Percentiles rank a stretch among this genome's conserved stretches.
These are phyloP conservation scores for Phytophthora ramorum DNA, from an alignment of 352 stramenopile genomes.

Conservation along the genomic window DNA sequence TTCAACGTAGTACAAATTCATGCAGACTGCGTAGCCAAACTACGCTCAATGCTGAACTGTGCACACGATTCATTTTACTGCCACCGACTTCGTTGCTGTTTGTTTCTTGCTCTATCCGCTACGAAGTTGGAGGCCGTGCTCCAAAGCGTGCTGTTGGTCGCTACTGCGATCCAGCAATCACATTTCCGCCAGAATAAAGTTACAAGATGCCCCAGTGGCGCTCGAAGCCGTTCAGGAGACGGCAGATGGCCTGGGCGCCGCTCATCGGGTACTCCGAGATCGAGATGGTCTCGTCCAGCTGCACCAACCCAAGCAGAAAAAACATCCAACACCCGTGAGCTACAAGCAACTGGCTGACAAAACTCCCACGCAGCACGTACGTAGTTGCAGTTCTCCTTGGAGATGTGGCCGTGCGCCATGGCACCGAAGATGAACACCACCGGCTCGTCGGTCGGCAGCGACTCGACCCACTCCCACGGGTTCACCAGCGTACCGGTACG, in stretches of 20 bases:
- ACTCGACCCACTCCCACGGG: conserved; percentile 94
- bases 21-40: no score
- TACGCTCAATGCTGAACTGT: conserved; percentile 9
- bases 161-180: not conserved
- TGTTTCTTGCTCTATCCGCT: conserved; percentile 13
- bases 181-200: conserved; percentile 35
- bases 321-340: conserved; percentile 14
- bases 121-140: not conserved
- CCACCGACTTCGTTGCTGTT: conserved; percentile 5
- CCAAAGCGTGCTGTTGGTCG: conserved; percentile 15
- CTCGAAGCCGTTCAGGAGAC: conserved; percentile 98
- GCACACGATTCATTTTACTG: conserved; percentile 19
- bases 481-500: conserved; percentile 95
- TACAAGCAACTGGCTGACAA: not conserved
- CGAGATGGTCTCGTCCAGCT: conserved; percentile 97
- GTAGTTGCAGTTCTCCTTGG: conserved; percentile 97
- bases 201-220: conserved; percentile 99
- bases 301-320: conserved; percentile 8
- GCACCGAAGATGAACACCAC: conserved; percentile 98
- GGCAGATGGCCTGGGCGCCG: conserved; percentile 96
- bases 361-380: conserved; percentile 49
- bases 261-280: conserved; percentile 99
- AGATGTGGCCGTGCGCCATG: conserved; percentile 97
- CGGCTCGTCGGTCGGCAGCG: conserved; percentile 90
- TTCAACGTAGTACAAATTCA: conserved; percentile 1